phyloP scores from a whole-genome alignment of 352 stramenopile genomes.

The Phytophthora nicotianae region DNA sequence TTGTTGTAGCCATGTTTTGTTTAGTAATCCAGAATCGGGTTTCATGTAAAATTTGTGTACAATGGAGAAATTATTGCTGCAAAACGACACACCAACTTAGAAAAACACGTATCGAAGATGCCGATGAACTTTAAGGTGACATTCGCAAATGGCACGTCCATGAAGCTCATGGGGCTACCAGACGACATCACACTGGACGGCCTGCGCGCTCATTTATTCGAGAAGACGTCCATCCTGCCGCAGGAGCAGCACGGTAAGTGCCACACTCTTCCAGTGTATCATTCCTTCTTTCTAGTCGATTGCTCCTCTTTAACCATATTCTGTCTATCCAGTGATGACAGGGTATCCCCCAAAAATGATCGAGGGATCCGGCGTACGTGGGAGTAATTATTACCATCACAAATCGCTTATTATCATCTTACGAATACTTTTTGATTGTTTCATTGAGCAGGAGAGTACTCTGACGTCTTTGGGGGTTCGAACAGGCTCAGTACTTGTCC shows the following conservation, averaged over 20 bases:
- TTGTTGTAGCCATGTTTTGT: background rate
- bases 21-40: conserved; percentile 1
- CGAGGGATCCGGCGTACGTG: conserved; percentile 60
- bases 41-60: conserved; percentile 1
- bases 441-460: conserved; percentile 40
- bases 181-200: conserved; percentile 69
- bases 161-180: conserved; percentile 67
- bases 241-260: conserved; percentile 69
- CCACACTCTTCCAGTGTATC: conserved; percentile 6
- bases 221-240: conserved; percentile 61
- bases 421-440: conserved; percentile 7
- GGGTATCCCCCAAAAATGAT: conserved; percentile 77
- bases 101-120: conserved; percentile 8
- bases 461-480: conserved; percentile 60
- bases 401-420: background rate
- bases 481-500: conserved; percentile 70
- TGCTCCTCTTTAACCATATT: conserved; percentile 2
- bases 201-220: conserved; percentile 52
- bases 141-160: conserved; percentile 74
- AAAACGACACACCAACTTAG: background rate
- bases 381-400: background rate
- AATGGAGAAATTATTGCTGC: background rate
- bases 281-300: conserved; percentile 7
- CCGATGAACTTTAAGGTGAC: conserved; percentile 78
- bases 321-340: conserved; percentile 57